Base-by-base conservation (phyloP, 2,329 filamentous ascomycete species). In the Tolypocladium tropicale region DNA sequence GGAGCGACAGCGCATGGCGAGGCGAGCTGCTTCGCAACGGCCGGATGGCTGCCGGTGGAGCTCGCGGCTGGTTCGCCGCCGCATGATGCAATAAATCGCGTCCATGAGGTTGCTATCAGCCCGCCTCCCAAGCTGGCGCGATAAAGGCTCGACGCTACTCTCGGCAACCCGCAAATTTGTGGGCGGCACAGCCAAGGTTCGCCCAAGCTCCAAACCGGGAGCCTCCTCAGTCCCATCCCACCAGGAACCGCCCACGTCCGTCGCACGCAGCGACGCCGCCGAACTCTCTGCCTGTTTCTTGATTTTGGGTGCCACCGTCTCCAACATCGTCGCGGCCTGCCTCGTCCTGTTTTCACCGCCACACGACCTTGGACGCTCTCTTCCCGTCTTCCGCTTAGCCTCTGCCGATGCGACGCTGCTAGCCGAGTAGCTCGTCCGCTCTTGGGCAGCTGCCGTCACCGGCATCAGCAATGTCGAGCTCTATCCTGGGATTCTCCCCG, bases 401-500 rank as follows among this genome's bases (percentile, higher is more conserved):
- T 18, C 46, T 12, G 28, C 28, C 28, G 12, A 55, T 55, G 54
- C 54, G 54, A 43, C 54, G 16, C 23, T 21, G 34, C 28, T 51
- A 39, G 41, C 32, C 52, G 33, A 51, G 55, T 34, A 28, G 41
- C 51, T 39, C 49, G 51, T 56, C 51, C 39, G 51, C 41, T 53
- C 36, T 14, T 23, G 55, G 51, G 51, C 55, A 53, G 46, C 52
- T 37, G 55, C 52, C 52, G 43, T 34, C 53, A 50, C 28, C 54
- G 55, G 55, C 48, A n/a, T 50, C 55, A 37, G 53, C 62, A 62
- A 80, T 80, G 78, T 77, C 78, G 52, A 74, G 72, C 58, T 72
- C 77, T 4, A 66, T 70, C 53, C 70, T 75, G 56, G 71, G 72
- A 60, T 79, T 80, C 67, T 72, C 76, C 37, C 70, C 77, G 11